A percentile compares a stretch with the other conserved stretches of the same genome.
Evolutionary conservation across 768 basidiomycete genomes (phyloP).

Genomic region (Multifurca ochricompacta): DNA sequence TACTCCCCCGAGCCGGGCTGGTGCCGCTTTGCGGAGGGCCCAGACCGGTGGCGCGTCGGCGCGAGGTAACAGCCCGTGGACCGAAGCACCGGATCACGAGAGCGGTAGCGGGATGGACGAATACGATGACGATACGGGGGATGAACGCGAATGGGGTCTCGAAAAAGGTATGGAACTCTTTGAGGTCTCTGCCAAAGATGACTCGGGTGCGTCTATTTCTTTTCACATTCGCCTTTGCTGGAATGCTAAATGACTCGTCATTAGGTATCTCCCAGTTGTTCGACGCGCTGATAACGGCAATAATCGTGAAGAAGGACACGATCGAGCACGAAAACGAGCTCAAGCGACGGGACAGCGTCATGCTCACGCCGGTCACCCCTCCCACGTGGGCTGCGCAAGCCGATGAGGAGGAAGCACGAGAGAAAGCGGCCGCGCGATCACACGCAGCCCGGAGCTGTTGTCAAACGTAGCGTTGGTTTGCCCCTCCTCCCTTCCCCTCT

Average conservation of each 20-base stretch:
- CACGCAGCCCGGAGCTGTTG: conserved; percentile 62
- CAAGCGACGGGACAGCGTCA: conserved; percentile 77
- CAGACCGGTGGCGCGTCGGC: conserved; percentile 28
- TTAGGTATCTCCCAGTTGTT: conserved; percentile 78
- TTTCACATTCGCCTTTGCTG: no score
- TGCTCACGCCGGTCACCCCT: conserved; percentile 52
- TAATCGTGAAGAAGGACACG: conserved; percentile 67
- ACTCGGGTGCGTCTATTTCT: conserved; percentile 47
- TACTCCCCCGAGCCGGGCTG: conserved; percentile 38
- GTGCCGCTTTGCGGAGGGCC: conserved; percentile 32
- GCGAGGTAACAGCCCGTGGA: conserved; percentile 10
- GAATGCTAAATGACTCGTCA: background rate
- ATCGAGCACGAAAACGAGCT: conserved; percentile 79
- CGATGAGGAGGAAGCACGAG: conserved; percentile 67
- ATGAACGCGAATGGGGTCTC: conserved; percentile 66
- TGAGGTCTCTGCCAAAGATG: conserved; percentile 89
- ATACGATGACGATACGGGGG: conserved; percentile 38
- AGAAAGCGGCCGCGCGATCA: conserved; percentile 38
- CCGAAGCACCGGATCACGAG: conserved; percentile 23
- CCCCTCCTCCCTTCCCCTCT: conserved; percentile 7
- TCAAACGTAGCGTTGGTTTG: conserved; percentile 32
- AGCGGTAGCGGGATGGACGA: conserved; percentile 44
- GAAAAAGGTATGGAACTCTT: conserved; percentile 82
- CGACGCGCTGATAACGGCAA: conserved; percentile 67
- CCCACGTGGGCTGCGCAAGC: conserved; percentile 77